phyloP scores from a whole-genome alignment of 257 asterid genomes.

The Gentiana macrophylla region DNA sequence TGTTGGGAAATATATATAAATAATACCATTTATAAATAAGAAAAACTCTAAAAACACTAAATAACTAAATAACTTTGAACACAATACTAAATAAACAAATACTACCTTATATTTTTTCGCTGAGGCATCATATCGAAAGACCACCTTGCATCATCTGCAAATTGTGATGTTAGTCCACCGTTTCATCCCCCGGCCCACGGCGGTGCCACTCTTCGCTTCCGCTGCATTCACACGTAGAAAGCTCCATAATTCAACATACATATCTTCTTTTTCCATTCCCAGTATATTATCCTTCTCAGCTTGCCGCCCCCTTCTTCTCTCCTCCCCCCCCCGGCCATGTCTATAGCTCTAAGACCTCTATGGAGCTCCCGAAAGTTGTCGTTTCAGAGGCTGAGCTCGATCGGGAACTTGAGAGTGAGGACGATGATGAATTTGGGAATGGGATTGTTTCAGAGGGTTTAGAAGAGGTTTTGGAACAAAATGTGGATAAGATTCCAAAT shows the following conservation, averaged over 20 bases:
- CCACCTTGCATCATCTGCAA: neutral
- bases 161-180: slow-evolving; percentile 29
- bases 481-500: neutral
- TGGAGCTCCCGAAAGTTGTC: slow-evolving; percentile 19
- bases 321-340: slow-evolving; percentile 1
- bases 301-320: slow-evolving; percentile 13
- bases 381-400: slow-evolving; percentile 12
- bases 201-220: slow-evolving; percentile 17
- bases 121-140: too few relatives aligned
- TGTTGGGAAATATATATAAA: too few relatives aligned
- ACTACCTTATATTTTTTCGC: too few relatives aligned
- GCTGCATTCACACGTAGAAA: slow-evolving; percentile 16
- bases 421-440: slow-evolving; percentile 2
- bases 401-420: neutral
- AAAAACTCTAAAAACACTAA: too few relatives aligned
- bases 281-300: slow-evolving; percentile 7
- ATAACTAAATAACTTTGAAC: too few relatives aligned
- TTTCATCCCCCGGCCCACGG: slow-evolving; percentile 36
- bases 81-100: too few relatives aligned
- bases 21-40: too few relatives aligned
- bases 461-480: slow-evolving; percentile 12
- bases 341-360: slow-evolving; percentile 7
- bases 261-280: slow-evolving; percentile 9
- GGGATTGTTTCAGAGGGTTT: slow-evolving; percentile 17
- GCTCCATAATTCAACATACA: slow-evolving; percentile 9